phyloP scores from a whole-genome alignment of 116 monocot genomes.

The Dioscorea cayenensis region DNA sequence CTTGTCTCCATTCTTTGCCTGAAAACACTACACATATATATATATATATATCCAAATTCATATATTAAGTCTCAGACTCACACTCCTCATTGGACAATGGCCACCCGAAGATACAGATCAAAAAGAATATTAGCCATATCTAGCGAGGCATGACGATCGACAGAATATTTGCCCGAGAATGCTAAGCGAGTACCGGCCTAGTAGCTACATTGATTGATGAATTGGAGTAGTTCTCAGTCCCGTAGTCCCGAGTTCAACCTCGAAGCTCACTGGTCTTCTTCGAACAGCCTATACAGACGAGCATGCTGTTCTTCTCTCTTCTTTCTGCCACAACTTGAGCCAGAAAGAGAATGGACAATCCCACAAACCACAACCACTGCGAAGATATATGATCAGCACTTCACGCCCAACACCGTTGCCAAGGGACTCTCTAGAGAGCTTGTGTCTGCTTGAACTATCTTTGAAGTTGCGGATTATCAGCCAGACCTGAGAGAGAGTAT shows the following conservation, averaged over 20 bases:
- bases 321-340: slow-evolving; percentile 78
- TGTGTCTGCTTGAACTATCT: slow-evolving; percentile 20
- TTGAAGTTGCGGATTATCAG: slow-evolving; percentile 34
- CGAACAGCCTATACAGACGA: slow-evolving; percentile 63
- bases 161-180: too few relatives aligned
- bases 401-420: slow-evolving; percentile 15
- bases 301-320: slow-evolving; percentile 78
- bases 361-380: slow-evolving; percentile 23
- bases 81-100: too few relatives aligned
- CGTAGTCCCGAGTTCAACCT: slow-evolving; percentile 74
- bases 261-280: slow-evolving; percentile 85
- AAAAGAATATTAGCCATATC: too few relatives aligned
- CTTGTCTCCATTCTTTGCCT: too few relatives aligned
- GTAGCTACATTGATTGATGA: not conserved
- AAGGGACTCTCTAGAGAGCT: slow-evolving; percentile 31
- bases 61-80: too few relatives aligned
- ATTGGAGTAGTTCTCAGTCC: slow-evolving; percentile 32
- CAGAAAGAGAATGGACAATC: slow-evolving; percentile 31
- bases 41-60: too few relatives aligned
- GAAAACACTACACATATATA: too few relatives aligned
- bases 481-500: slow-evolving; percentile 33
- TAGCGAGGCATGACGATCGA: too few relatives aligned
- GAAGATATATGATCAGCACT: slow-evolving; percentile 33
- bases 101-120: too few relatives aligned
- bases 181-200: not conserved